phyloP scores from a whole-genome alignment of 2,329 filamentous ascomycete genomes.

The Hypoxylon sp. region DNA sequence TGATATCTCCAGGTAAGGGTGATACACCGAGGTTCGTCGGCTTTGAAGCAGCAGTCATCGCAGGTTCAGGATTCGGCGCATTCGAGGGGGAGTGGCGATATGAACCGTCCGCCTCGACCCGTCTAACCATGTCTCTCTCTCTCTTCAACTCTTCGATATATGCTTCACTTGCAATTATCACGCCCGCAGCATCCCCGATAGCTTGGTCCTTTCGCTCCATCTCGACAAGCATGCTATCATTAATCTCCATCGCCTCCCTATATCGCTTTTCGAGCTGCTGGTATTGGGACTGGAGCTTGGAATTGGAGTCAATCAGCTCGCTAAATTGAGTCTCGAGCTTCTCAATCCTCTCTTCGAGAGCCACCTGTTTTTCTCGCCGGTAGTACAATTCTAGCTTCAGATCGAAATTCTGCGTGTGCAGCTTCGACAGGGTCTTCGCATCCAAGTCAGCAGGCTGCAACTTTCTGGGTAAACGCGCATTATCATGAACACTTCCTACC shows the following conservation, averaged over 20 bases:
- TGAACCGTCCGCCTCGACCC: constrained; percentile 60
- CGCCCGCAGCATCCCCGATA: constrained; percentile 76
- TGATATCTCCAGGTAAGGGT: constrained; percentile 52
- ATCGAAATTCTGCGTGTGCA: constrained; percentile 83
- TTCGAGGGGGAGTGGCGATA: constrained; percentile 54
- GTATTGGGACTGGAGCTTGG: constrained; percentile 64
- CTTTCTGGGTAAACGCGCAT: constrained; percentile 12
- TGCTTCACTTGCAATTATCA: constrained; percentile 76
- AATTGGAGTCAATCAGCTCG: constrained; percentile 61
- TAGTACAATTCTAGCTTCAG: constrained; percentile 80
- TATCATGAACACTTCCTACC: constrained; percentile 56
- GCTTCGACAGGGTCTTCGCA: constrained; percentile 70
- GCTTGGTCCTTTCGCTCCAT: constrained; percentile 78
- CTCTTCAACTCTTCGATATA: constrained; percentile 66
- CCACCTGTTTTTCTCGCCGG: constrained; percentile 72
- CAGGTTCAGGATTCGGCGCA: constrained; percentile 44
- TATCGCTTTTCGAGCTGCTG: constrained; percentile 23
- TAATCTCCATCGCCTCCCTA: constrained; percentile 68
- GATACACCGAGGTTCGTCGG: constrained; percentile 35
- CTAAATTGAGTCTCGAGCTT: constrained; percentile 65
- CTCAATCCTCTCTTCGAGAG: constrained; percentile 70
- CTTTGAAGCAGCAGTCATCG: constrained; percentile 45
- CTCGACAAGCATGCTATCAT: constrained; percentile 69
- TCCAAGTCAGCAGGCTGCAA: constrained; percentile 25
- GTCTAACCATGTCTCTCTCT: constrained; percentile 67